Evolutionary conservation across 2,329 filamentous ascomycete genomes (phyloP).

Genomic region (Aspergillus amoenus): DNA sequence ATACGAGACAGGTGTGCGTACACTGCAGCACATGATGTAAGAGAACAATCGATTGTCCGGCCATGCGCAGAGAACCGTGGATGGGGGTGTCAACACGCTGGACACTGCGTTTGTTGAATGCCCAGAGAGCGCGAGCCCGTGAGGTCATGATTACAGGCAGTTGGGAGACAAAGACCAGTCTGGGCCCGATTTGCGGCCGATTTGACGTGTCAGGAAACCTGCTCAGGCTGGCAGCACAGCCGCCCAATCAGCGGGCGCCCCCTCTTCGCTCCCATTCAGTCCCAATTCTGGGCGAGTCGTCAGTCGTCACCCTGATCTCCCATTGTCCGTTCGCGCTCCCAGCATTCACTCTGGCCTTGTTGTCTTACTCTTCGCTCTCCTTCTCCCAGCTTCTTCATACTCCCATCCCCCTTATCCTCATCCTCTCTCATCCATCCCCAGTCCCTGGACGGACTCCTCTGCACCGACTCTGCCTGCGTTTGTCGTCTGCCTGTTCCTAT

Average conservation of each 20-base stretch:
- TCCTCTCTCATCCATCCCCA: conserved; percentile 15
- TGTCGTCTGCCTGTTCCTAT: conserved; percentile 9
- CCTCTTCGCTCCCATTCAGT: conserved; percentile 3
- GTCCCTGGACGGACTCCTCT: conserved; percentile 11
- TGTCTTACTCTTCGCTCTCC: conserved; percentile 15
- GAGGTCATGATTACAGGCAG: conserved; percentile 6
- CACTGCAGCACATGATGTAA: background rate
- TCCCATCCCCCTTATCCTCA: background rate
- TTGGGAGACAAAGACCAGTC: conserved; percentile 1
- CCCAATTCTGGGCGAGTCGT: conserved; percentile 9
- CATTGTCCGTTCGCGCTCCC: conserved; percentile 9
- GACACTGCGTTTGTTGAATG: no score
- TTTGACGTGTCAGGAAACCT: conserved; percentile 10
- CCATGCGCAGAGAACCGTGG: background rate
- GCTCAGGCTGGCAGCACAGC: background rate
- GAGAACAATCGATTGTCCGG: background rate
- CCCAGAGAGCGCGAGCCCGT: background rate
- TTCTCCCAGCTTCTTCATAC: conserved; percentile 7
- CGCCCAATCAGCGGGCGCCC: background rate
- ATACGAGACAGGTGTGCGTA: no score
- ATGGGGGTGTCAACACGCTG: background rate
- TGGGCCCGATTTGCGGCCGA: conserved; percentile 1
- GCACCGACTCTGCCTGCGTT: background rate
- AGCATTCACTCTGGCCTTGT: background rate
- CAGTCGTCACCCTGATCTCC: no score